phyloP scores from a whole-genome alignment of 208 protist genomes.

The Trypanosoma caninum region DNA sequence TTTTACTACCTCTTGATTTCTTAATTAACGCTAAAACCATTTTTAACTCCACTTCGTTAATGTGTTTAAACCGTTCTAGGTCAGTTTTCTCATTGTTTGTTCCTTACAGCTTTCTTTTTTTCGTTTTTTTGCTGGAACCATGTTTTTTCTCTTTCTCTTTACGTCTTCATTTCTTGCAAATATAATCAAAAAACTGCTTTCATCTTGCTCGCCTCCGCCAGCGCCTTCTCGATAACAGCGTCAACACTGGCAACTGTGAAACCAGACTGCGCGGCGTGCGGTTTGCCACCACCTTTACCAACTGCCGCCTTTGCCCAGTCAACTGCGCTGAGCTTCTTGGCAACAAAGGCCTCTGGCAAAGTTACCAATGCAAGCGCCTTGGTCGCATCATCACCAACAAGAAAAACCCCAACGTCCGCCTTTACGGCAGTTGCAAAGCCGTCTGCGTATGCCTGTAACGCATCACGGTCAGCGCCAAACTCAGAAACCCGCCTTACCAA shows the following conservation, averaged over 20 bases:
- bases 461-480: slow-evolving; percentile 83
- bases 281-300: slow-evolving; percentile 91
- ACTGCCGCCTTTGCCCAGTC: slow-evolving; percentile 78
- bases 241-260: slow-evolving; percentile 44
- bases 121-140: too few species aligned
- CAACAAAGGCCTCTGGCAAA: slow-evolving; percentile 62
- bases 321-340: slow-evolving; percentile 81
- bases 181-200: slow-evolving; percentile 26
- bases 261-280: slow-evolving; percentile 84
- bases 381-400: slow-evolving; percentile 59
- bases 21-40: too few species aligned
- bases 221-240: slow-evolving; percentile 49
- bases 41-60: too few species aligned
- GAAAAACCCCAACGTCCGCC: slow-evolving; percentile 68
- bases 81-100: too few species aligned
- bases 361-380: slow-evolving; percentile 73
- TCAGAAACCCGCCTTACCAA: slow-evolving; percentile 44
- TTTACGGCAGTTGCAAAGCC: slow-evolving; percentile 54
- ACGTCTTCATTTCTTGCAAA: neutral
- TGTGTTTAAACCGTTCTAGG: too few species aligned
- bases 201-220: slow-evolving; percentile 67
- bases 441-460: slow-evolving; percentile 77
- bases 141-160: neutral
- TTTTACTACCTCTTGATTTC: too few species aligned
- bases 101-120: too few species aligned